These are phyloP conservation scores for Chrysopogon serrulatus DNA, from an alignment of 176 grass and related monocot genomes.

Conservation along the genomic window DNA sequence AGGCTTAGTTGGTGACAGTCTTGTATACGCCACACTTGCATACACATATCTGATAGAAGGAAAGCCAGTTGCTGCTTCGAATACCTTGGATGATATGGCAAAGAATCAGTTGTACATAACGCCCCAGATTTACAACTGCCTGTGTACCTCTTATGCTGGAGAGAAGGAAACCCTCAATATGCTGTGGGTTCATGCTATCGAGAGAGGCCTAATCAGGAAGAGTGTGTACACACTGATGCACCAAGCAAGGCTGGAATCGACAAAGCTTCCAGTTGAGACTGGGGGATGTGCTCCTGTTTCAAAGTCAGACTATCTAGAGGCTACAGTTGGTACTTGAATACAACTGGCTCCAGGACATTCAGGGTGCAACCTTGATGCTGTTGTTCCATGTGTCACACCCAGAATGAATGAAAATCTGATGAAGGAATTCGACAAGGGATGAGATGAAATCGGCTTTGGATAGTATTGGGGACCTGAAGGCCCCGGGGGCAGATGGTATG, in stretches of 20 bases:
- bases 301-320: background rate
- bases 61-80: conserved; percentile 35
- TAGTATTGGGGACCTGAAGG: too few relatives aligned
- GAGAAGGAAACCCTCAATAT: conserved; percentile 54
- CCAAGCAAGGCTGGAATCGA: conserved; percentile 21
- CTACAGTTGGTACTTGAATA: background rate
- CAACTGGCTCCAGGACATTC: background rate
- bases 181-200: conserved; percentile 61
- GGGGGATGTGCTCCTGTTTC: background rate
- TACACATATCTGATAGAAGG: conserved; percentile 55
- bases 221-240: conserved; percentile 47
- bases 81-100: conserved; percentile 56
- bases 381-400: too few relatives aligned
- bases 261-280: background rate
- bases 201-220: conserved; percentile 64
- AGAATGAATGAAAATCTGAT: too few relatives aligned
- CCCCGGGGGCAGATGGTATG: too few relatives aligned
- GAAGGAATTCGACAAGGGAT: too few relatives aligned
- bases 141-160: conserved; percentile 54
- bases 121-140: conserved; percentile 53
- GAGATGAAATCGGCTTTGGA: too few relatives aligned
- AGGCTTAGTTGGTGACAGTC: conserved; percentile 51
- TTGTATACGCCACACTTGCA: conserved; percentile 64
- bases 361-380: background rate
- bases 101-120: conserved; percentile 52